Evolutionary conservation across 2,329 filamentous ascomycete species (phyloP), one percentile per base, ranked within the genome.

Genomic region (Venturia oleaginea): DNA sequence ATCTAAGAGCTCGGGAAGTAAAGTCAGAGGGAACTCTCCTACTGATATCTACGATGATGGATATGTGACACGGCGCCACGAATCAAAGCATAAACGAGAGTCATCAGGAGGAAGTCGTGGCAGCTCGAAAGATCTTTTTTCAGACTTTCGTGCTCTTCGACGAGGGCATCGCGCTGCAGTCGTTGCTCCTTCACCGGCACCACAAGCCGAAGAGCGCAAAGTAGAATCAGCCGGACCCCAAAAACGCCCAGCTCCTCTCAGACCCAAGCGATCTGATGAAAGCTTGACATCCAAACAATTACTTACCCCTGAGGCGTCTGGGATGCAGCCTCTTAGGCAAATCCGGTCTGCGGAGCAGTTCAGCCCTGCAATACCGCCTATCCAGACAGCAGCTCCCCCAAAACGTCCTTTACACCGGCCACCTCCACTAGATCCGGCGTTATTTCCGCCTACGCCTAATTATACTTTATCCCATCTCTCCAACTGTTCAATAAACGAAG

Each of bases 221-320:
- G 15, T 4, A 46, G 46, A 51, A 40, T 4, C 8, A 4, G 24
- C 43, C 7, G 59, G 22, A 6, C 43, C 38, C 2, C 34, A 55
- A 32, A 62, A n/a, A 34, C 22, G 62, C 4, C 64, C 64, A n/a
- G 34, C 64, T 10, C 64, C 64, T 24, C 24, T 65, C 11, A 22
- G 64, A 38, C 64, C 64, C 10, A 61, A 62, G 32, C n/a, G 64
- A 62, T 51, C 64, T 8, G 64, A 65, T 42, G 64, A 65, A 38
- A 1, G 27, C 11, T 32, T 55, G 40, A 40, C 2, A 13, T 15
- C 37, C 17, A 15, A 57, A n/a, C 51, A n/a, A 34, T 6, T 46
- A 15, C 48, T 59, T 37, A 4, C 22, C 13, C 34, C 43, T 17
- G 15, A 43, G 15, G 24, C 37, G 19, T 37, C 15, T 30, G 46